Evolutionary conservation across 2,329 filamentous ascomycete genomes (phyloP), one percentile per base, ranked within the genome.

Genomic region (Paraphaeosphaeria minitans): DNA sequence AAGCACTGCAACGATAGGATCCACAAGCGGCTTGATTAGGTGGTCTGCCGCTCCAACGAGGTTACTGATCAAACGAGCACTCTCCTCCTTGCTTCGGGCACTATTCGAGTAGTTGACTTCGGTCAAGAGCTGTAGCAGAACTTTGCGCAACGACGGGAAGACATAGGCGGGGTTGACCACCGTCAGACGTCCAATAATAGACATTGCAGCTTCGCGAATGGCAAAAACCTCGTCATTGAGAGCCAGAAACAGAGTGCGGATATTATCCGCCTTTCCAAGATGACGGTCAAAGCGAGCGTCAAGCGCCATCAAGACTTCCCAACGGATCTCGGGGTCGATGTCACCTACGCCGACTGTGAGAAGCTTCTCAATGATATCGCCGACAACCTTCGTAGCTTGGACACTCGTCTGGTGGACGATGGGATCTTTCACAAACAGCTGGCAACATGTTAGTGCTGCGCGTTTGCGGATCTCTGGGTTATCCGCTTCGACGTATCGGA

Each of bases 381-480:
- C 92, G 47, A 99, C 96, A 29, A 99, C 95, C 74, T 97, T 93
- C 42, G 98, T 91, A 0, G 95, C 94, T 75, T 99, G 95, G 65
- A 94, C 92, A 75, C 95, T 98, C 7, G 94, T 97, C 79, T 99
- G 95, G 69, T 97, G 95, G 70, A 99, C 93, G 65, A 99, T 98
- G 0, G 95, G 95, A 74, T 99, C 96, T 67, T 92, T 89, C 47
- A 98, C 91, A 72, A 98, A 98, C 47, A 99, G 86, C 76, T 99
- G 96, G 73, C 96, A 99, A 78, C 95, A 98, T 5, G 96, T 99
- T 61, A 99, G 83, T 16, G 95, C 93, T 2, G 95, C 94, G 16
- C 95, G 95, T 77, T 97, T 94, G 59, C 95, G 88, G 52, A 97
- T 97, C 64, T 96, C 91, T 0, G 92, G 85, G 68, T 97, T 96